Evolutionary conservation across 2,329 filamentous ascomycete species (phyloP).

Genomic region (Aspergillus glaucus): DNA sequence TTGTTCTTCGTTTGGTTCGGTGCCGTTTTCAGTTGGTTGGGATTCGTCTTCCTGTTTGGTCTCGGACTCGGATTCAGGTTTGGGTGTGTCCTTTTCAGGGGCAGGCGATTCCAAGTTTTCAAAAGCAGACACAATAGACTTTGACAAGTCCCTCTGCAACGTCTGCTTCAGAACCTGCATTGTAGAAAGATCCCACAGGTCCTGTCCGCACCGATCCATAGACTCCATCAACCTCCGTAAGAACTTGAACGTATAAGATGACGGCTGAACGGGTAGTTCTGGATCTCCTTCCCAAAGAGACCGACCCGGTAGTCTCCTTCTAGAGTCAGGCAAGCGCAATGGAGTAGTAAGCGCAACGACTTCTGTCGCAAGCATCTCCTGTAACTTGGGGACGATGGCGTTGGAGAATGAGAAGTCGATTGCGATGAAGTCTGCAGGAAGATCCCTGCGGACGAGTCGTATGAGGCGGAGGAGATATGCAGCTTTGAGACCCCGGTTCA

Average conservation of each 20-base stretch:
- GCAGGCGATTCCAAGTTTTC: conserved; percentile 13
- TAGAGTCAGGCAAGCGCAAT: conserved; percentile 38
- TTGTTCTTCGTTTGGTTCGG: conserved; percentile 1
- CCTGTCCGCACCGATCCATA: conserved; percentile 66
- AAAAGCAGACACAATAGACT: conserved; percentile 15
- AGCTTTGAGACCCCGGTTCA: conserved; percentile 44
- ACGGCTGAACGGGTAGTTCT: conserved; percentile 70
- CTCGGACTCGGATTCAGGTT: neutral
- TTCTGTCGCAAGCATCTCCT: conserved; percentile 53
- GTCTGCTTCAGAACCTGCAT: conserved; percentile 57
- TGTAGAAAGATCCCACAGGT: conserved; percentile 73
- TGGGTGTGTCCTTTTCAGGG: neutral
- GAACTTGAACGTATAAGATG: conserved; percentile 66
- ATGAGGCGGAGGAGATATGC: conserved; percentile 66
- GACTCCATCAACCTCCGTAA: conserved; percentile 57
- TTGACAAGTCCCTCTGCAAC: conserved; percentile 46
- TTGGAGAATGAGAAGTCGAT: conserved; percentile 48
- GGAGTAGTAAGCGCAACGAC: conserved; percentile 43
- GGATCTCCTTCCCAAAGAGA: conserved; percentile 76
- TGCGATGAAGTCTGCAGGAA: conserved; percentile 49
- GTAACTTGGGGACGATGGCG: conserved; percentile 57
- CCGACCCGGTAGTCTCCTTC: conserved; percentile 50
- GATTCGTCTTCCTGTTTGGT: conserved; percentile 2
- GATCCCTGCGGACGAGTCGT: conserved; percentile 63
- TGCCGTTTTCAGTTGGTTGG: neutral